phyloP scores from a whole-genome alignment of 495 filamentous ascomycete species.

The Penicillium odoratum region DNA sequence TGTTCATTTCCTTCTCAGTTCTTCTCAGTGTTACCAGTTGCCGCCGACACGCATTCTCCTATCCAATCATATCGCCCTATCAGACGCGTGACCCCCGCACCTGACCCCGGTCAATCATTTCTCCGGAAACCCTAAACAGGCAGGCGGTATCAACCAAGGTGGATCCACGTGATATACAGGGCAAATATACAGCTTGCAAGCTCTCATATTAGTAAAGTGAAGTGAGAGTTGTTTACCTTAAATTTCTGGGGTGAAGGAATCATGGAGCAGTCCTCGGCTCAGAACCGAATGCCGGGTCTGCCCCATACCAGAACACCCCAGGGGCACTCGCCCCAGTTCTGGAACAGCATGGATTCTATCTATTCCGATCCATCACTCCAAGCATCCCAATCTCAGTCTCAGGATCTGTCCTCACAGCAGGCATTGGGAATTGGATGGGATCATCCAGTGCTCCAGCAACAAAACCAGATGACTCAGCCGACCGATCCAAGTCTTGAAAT shows the following conservation, averaged over 20 bases:
- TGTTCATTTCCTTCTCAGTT: conserved; percentile 1
- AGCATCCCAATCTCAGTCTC: conserved; percentile 26
- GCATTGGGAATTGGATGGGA: conserved; percentile 39
- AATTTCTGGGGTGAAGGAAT: conserved; percentile 14
- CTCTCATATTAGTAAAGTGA: conserved; percentile 10
- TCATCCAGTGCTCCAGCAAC: conserved; percentile 35
- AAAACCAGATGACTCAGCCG: conserved; percentile 27
- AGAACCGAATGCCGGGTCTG: conserved; percentile 36
- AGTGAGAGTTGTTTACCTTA: conserved; percentile 14
- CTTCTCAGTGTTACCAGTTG: not conserved
- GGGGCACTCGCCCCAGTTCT: conserved; percentile 32
- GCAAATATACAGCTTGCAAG: conserved; percentile 1
- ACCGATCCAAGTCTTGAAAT: conserved; percentile 34
- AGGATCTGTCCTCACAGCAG: conserved; percentile 26
- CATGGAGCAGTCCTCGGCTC: conserved; percentile 45
- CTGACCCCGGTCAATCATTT: conserved; percentile 4
- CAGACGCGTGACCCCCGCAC: conserved; percentile 1
- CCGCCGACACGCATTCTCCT: not conserved
- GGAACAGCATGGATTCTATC: conserved; percentile 40
- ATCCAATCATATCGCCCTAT: not conserved
- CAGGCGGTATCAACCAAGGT: conserved; percentile 1
- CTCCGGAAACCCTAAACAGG: not conserved
- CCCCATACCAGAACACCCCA: conserved; percentile 31
- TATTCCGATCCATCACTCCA: conserved; percentile 34
- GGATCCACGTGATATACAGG: conserved; percentile 2